Percentiles rank a stretch among this genome's conserved stretches.
Conservation (phyloP, 129 eudicot genomes). For the Tagetes patula region DNA sequence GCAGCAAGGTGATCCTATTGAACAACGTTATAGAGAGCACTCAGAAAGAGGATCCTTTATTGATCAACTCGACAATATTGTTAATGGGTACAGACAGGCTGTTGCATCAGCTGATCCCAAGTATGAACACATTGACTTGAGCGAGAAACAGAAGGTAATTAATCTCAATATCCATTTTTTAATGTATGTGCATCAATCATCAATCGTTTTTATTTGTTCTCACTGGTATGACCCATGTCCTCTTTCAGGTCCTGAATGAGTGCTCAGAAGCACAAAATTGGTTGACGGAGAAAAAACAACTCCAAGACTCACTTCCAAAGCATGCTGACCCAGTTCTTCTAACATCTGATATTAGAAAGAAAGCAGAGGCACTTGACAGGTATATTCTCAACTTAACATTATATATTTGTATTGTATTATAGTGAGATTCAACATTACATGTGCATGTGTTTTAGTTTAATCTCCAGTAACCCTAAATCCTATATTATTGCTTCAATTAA, state of each 20-base stretch:
- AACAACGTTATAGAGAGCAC: slow-evolving; percentile 74
- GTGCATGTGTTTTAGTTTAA: not conserved
- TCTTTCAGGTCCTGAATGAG: slow-evolving; percentile 63
- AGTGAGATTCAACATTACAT: not conserved
- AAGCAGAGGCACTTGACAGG: slow-evolving; percentile 81
- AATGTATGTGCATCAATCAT: not conserved
- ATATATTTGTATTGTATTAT: not conserved
- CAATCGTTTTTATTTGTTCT: not conserved
- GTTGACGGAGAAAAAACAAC: slow-evolving; percentile 77
- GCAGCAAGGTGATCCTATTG: slow-evolving; percentile 89
- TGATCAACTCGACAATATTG: slow-evolving; percentile 49
- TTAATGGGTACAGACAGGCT: slow-evolving; percentile 76
- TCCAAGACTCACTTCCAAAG: slow-evolving; percentile 75
- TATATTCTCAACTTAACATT: slow-evolving; percentile 21
- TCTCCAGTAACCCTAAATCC: not conserved
- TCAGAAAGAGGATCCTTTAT: slow-evolving; percentile 62
- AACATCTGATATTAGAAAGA: slow-evolving; percentile 68
- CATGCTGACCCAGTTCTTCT: slow-evolving; percentile 68
- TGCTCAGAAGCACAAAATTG: slow-evolving; percentile 87
- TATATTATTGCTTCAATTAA: not conserved
- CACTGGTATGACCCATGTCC: not conserved
- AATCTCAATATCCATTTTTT: not conserved
- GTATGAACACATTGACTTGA: slow-evolving; percentile 76
- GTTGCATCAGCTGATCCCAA: slow-evolving; percentile 72
- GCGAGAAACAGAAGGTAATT: slow-evolving; percentile 77